Conservation (phyloP, 768 basidiomycete genomes). For the Heimioporus sp. region DNA sequence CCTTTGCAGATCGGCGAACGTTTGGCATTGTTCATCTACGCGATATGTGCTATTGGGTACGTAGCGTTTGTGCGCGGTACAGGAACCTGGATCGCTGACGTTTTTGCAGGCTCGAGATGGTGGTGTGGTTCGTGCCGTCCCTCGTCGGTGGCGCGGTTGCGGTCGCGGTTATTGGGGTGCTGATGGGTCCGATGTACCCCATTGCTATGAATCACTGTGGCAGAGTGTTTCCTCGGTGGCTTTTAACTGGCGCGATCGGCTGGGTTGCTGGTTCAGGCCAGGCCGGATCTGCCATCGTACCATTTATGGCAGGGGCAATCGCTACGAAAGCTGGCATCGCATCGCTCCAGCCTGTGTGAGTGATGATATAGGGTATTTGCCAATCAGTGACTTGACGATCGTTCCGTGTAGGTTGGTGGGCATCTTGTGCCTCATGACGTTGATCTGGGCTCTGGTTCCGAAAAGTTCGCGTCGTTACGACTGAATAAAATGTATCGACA, state of each 20-base stretch:
- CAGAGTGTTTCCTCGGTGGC: slow-evolving; percentile 34
- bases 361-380: neutral
- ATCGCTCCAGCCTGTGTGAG: slow-evolving; percentile 50
- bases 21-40: slow-evolving; percentile 28
- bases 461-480: slow-evolving; percentile 12
- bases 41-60: slow-evolving; percentile 30
- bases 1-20: slow-evolving; percentile 30
- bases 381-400: neutral
- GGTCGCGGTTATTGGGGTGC: slow-evolving; percentile 59
- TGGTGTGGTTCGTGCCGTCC: slow-evolving; percentile 69
- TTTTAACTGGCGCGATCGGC: slow-evolving; percentile 40
- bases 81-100: neutral
- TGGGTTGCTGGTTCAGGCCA: slow-evolving; percentile 55
- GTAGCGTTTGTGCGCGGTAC: neutral
- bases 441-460: slow-evolving; percentile 39
- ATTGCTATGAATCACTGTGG: slow-evolving; percentile 40
- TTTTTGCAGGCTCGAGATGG: slow-evolving; percentile 52
- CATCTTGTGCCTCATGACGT: slow-evolving; percentile 40
- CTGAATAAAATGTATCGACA: neutral
- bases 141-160: slow-evolving; percentile 63
- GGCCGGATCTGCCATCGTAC: slow-evolving; percentile 49
- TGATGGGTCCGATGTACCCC: slow-evolving; percentile 78
- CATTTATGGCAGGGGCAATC: slow-evolving; percentile 49
- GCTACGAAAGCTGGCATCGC: slow-evolving; percentile 41
- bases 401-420: slow-evolving; percentile 23